These are phyloP conservation scores for Dactylorhiza incarnata DNA, from an alignment of 106 monocot genomes.

Conservation along the genomic window DNA sequence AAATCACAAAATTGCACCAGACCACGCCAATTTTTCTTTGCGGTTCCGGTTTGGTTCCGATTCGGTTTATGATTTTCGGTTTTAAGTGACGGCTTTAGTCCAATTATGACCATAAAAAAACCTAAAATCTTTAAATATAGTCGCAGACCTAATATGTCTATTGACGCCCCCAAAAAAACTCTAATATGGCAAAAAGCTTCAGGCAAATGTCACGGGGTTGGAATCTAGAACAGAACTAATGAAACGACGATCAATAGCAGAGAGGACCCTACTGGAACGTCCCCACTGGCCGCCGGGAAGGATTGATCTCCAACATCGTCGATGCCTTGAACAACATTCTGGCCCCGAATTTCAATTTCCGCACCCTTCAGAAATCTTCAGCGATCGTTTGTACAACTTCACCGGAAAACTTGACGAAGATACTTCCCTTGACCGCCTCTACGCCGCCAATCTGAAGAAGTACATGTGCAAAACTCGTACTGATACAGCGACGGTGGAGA, in stretches of 20 bases:
- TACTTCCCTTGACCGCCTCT: conserved; percentile 36
- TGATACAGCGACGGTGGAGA: conserved; percentile 51
- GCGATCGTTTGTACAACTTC: conserved; percentile 60
- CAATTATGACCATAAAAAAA: no score
- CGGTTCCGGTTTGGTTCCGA: no score
- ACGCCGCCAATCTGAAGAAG: conserved; percentile 46
- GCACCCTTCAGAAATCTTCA: conserved; percentile 22
- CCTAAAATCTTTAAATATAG: no score
- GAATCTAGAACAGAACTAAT: no score
- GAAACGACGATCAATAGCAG: neutral
- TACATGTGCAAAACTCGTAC: conserved; percentile 36
- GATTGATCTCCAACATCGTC: conserved; percentile 7
- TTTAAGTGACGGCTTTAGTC: no score
- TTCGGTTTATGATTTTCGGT: no score
- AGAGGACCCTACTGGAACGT: conserved; percentile 33
- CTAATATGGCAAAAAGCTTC: no score
- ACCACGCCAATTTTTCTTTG: no score
- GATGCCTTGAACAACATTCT: conserved; percentile 31
- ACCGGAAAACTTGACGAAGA: conserved; percentile 59
- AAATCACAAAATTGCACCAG: no score
- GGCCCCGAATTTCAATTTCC: conserved; percentile 17
- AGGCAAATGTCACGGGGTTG: no score
- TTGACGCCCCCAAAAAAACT: no score
- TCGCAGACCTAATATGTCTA: no score
- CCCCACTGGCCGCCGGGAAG: conserved; percentile 39